Evolutionary conservation across 1,284 basidiomycete species (phyloP), one percentile per base, ranked within the genome.

Genomic region (Neotropicomus parvogracilis): DNA sequence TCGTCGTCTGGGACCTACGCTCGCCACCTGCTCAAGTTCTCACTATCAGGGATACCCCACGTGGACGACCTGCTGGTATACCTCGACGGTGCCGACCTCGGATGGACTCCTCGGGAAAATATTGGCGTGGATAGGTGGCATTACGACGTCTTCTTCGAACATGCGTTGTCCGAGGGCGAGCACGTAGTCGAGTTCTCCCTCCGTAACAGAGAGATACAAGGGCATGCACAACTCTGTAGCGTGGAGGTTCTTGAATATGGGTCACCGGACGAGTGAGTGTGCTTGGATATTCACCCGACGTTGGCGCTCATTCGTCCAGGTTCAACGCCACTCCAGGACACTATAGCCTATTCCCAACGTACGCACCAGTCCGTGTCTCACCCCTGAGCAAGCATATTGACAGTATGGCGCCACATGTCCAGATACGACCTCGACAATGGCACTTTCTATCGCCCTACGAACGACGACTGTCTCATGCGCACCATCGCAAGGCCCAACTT

Each of bases 381-480:
- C 31, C 33, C 21, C 11, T 3, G n/a, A 13, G 24, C 34, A 9
- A 14, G 16, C 19, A 7, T 24, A 24, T 37, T 43, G 13, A 49
- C 31, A n/a, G n/a, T n/a, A 14, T 32, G 24, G 9, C 29, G 16
- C n/a, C 2, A 12, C 44, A 6, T 41, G 19, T 35, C 44, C 49
- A 86, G 81, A 17, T 86, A 74, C 60, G 82, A 81, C 1, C 69
- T 78, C 21, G 65, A 67, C 41, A 86, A 88, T 54, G 61, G 66
- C 47, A 86, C 83, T 0, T 75, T 77, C 3, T 88, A 84, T 64
- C 77, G 85, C 14, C 86, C 86, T 31, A 91, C 88, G 3, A 90
- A 91, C 58, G 85, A 90, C 57, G 85, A 81, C 59, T 92, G 90
- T 60, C 77, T 92, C 44, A 92, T 93, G 90, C 83, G 90, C 26